Base-by-base conservation (phyloP, 2,329 filamentous ascomycete species). In the Sporothrix pseudoabietina region DNA sequence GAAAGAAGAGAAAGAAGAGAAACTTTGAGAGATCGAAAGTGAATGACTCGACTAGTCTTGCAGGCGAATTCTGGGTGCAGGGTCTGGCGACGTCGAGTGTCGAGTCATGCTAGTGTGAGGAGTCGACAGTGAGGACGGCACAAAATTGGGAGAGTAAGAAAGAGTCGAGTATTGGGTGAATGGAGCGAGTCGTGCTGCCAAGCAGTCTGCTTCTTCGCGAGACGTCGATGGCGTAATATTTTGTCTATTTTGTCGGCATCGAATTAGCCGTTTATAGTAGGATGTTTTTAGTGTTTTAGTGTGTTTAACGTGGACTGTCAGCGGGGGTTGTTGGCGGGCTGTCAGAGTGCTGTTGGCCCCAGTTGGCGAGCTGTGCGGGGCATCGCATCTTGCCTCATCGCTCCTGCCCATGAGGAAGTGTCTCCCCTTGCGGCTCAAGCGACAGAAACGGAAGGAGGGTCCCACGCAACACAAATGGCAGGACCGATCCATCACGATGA, bases 31-130 rank as follows among this genome's bases (percentile, higher is more conserved):
- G 22, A 19, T 10, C 9, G n/a, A 26, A 4, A 8, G n/a, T 4
- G 52, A 70, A 41, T 55, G 68, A 70, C 68, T 55, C 68, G 68
- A 30, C 49, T 44, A 44, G 68, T 32, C 19, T 44, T 26, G 52
- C 32, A 44, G 44, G 9, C 66, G 8, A 26, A 8, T 69, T 22
- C 61, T 69, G 66, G 9, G 30, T 39, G 66, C 66, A 55, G n/a
- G 16, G 30, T 0, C 16, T 3, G 10, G 8, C 66, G 19, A 39
- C 30, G 47, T 61, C 19, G 71, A 16, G 44, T 22, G 61, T 41
- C 72, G 72, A 74, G 72, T 74, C 72, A 74, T 74, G 69, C 63
- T 74, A 74, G 72, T 74, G 47, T 44, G 61, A 59, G 32, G 26
- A n/a, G 35, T 19, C 16, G 35, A 35, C 41, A 9, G 10, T 26